Evolutionary conservation across 2,329 filamentous ascomycete genomes (phyloP).

Genomic region (Hortaea sp.): DNA sequence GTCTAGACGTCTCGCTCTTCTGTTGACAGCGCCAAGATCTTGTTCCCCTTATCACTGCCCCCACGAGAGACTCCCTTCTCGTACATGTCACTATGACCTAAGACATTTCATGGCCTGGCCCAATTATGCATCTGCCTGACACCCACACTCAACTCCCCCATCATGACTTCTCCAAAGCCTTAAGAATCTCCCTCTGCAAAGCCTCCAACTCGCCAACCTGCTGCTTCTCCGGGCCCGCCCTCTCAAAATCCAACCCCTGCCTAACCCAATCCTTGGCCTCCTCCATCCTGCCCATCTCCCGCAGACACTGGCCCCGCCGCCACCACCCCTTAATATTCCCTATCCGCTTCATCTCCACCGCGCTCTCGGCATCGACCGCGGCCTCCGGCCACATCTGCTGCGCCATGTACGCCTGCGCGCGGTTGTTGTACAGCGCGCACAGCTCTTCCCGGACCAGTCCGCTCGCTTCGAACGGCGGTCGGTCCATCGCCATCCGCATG

Average conservation of each 20-base stretch:
- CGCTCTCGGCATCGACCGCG: conserved; percentile 76
- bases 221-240: conserved; percentile 22
- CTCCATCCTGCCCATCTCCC: conserved; percentile 80
- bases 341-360: conserved; percentile 74
- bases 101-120: no score
- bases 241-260: conserved; percentile 57
- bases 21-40: no score
- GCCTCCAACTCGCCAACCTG: conserved; percentile 22
- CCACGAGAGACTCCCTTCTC: no score
- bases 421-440: conserved; percentile 68
- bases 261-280: conserved; percentile 75
- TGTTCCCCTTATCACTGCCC: no score
- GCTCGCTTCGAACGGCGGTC: conserved; percentile 81
- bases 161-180: conserved; percentile 6
- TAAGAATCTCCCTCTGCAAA: conserved; percentile 17
- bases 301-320: conserved; percentile 70
- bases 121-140: no score
- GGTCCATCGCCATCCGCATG: conserved; percentile 73
- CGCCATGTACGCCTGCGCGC: conserved; percentile 83
- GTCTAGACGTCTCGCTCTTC: no score
- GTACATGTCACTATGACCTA: no score
- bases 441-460: conserved; percentile 79
- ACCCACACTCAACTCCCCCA: no score
- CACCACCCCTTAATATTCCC: conserved; percentile 95
- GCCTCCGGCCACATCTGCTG: conserved; percentile 74